phyloP scores from a whole-genome alignment of 176 grass and related monocot species.

The Eremochloa ophiuroides region DNA sequence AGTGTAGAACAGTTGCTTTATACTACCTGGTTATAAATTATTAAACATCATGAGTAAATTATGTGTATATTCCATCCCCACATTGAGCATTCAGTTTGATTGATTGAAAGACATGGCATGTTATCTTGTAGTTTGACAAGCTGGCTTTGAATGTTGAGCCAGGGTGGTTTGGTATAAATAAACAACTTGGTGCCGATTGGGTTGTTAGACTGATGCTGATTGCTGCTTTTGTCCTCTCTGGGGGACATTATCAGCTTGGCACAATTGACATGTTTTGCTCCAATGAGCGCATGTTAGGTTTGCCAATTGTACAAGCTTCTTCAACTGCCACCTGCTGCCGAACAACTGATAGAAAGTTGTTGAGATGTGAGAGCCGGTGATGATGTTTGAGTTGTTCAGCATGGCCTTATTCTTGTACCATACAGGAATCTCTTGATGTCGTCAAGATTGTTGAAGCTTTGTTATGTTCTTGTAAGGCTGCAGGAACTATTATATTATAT shows the following conservation, averaged over 20 bases:
- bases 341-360: slow-evolving; percentile 19
- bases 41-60: slow-evolving; percentile 44
- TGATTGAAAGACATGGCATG: slow-evolving; percentile 30
- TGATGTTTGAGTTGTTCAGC: slow-evolving; percentile 22
- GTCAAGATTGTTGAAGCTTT: slow-evolving; percentile 7
- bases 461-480: background rate
- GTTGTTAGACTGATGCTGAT: slow-evolving; percentile 42
- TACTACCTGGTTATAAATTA: slow-evolving; percentile 49
- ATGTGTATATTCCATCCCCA: slow-evolving; percentile 36
- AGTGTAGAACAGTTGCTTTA: slow-evolving; percentile 38
- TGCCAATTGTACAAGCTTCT: slow-evolving; percentile 24
- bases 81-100: slow-evolving; percentile 14
- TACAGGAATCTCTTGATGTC: slow-evolving; percentile 22
- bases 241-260: slow-evolving; percentile 25
- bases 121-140: slow-evolving; percentile 24
- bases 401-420: slow-evolving; percentile 26
- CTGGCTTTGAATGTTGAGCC: slow-evolving; percentile 17
- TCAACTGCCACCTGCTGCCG: slow-evolving; percentile 39
- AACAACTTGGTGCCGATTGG: slow-evolving; percentile 17
- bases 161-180: slow-evolving; percentile 11
- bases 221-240: slow-evolving; percentile 33
- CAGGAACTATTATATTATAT: background rate
- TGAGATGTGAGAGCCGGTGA: background rate
- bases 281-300: slow-evolving; percentile 29
- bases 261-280: slow-evolving; percentile 20